Percentiles rank a stretch among this genome's conserved stretches.
phyloP scores from a whole-genome alignment of 768 basidiomycete genomes.

The Suillus occidentalis region DNA sequence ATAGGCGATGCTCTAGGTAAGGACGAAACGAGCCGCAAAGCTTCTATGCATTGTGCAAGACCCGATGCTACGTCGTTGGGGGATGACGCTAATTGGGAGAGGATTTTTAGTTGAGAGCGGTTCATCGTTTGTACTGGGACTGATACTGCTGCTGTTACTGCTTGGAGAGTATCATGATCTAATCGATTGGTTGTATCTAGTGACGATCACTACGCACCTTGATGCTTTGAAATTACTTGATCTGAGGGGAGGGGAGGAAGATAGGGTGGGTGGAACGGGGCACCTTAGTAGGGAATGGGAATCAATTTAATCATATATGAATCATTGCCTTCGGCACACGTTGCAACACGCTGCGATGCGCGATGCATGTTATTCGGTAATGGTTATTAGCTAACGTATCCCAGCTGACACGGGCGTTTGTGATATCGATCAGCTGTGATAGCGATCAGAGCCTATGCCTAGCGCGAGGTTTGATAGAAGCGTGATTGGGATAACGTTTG shows the following conservation, averaged over 20 bases:
- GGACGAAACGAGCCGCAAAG: constrained; percentile 30
- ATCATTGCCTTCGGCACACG: not conserved
- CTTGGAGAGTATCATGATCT: no score
- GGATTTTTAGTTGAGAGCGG: constrained; percentile 29
- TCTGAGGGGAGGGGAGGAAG: not conserved
- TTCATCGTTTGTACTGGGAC: constrained; percentile 15
- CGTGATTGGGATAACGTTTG: not conserved
- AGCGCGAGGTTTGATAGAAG: constrained; percentile 6
- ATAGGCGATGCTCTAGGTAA: constrained; percentile 30
- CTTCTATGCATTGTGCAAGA: constrained; percentile 34
- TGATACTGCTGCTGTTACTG: no score
- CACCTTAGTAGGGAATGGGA: no score
- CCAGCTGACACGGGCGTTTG: not conserved
- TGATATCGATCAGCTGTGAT: not conserved
- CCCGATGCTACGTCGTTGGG: constrained; percentile 34
- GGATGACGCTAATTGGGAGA: constrained; percentile 31
- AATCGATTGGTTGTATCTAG: not conserved
- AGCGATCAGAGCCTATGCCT: not conserved
- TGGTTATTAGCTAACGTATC: not conserved
- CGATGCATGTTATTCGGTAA: not conserved
- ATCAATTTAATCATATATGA: not conserved
- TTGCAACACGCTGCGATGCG: not conserved
- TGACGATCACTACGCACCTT: not conserved
- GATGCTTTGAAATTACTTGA: not conserved
- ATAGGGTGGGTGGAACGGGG: no score